Conservation (phyloP, 2,329 filamentous ascomycete genomes). For the Microdochium paspali region DNA sequence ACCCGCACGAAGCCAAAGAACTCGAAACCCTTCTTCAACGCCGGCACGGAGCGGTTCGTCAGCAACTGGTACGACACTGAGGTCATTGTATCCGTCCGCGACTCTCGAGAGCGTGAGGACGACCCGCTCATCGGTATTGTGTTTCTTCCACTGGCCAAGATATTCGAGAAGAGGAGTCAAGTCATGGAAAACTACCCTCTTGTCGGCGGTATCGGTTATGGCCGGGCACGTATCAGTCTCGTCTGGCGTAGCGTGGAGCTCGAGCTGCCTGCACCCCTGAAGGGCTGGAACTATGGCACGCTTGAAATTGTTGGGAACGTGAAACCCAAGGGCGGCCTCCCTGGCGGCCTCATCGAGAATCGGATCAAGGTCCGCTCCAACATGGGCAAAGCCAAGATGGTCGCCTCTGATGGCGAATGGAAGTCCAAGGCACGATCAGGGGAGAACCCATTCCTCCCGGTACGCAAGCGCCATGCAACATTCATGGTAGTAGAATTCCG, state of each 20-base stretch:
- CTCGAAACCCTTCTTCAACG: slow-evolving; percentile 70
- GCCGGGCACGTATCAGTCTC: slow-evolving; percentile 58
- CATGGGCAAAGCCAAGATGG: slow-evolving; percentile 49
- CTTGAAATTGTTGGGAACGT: slow-evolving; percentile 50
- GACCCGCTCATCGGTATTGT: slow-evolving; percentile 62
- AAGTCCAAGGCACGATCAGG: slow-evolving; percentile 29
- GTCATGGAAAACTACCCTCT: slow-evolving; percentile 58
- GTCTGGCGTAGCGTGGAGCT: slow-evolving; percentile 63
- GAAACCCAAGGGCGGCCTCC: slow-evolving; percentile 33
- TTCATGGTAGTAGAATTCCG: slow-evolving; percentile 49
- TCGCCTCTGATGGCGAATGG: slow-evolving; percentile 43
- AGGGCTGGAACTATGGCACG: slow-evolving; percentile 67
- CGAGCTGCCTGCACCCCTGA: slow-evolving; percentile 44
- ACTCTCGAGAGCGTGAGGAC: slow-evolving; percentile 59
- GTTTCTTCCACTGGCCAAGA: slow-evolving; percentile 52
- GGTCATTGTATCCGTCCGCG: slow-evolving; percentile 58
- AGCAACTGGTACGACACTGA: slow-evolving; percentile 59
- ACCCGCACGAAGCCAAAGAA: slow-evolving; percentile 72
- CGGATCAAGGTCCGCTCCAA: slow-evolving; percentile 52
- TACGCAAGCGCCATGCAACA: slow-evolving; percentile 51
- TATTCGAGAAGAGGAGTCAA: slow-evolving; percentile 56
- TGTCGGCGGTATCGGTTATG: slow-evolving; percentile 63
- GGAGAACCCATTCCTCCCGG: slow-evolving; percentile 40
- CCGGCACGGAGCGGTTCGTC: slow-evolving; percentile 63
- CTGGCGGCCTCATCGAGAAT: slow-evolving; percentile 34